Conservation (phyloP, 2,329 filamentous ascomycete genomes). For the Claviceps sp. region DNA sequence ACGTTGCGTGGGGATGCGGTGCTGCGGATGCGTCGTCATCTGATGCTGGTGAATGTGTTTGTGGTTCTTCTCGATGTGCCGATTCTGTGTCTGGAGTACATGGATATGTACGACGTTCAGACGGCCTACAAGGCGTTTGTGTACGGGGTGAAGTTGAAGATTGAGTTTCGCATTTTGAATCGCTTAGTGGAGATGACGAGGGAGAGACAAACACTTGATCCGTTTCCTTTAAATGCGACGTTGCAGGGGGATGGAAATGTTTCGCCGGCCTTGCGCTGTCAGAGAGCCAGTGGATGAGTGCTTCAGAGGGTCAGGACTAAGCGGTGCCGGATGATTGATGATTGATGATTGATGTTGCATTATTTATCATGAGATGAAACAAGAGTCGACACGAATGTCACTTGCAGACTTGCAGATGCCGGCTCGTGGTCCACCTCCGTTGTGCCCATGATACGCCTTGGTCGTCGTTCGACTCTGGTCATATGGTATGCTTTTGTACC, state of each 20-base stretch:
- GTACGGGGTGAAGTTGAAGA: constrained; percentile 21
- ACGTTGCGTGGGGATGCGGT: constrained; percentile 11
- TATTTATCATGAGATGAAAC: too few relatives aligned
- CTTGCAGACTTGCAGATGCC: too few relatives aligned
- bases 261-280: not conserved
- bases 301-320: too few relatives aligned
- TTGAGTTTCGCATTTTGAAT: constrained; percentile 21
- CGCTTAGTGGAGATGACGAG: constrained; percentile 15
- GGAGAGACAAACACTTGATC: not conserved
- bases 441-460: too few relatives aligned
- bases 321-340: too few relatives aligned
- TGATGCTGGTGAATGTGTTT: constrained; percentile 27
- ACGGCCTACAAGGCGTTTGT: constrained; percentile 18
- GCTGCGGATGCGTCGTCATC: constrained; percentile 16
- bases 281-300: not conserved
- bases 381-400: too few relatives aligned
- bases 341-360: too few relatives aligned
- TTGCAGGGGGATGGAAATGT: not conserved
- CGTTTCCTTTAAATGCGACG: not conserved
- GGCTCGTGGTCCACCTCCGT: too few relatives aligned
- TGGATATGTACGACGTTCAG: constrained; percentile 15
- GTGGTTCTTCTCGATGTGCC: constrained; percentile 28
- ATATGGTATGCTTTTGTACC: too few relatives aligned
- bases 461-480: too few relatives aligned
- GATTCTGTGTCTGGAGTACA: constrained; percentile 17